Percentiles rank a stretch among this genome's conserved stretches.
Evolutionary conservation across 2,329 filamentous ascomycete genomes (phyloP).

Genomic region (Tolypocladium tundrense): DNA sequence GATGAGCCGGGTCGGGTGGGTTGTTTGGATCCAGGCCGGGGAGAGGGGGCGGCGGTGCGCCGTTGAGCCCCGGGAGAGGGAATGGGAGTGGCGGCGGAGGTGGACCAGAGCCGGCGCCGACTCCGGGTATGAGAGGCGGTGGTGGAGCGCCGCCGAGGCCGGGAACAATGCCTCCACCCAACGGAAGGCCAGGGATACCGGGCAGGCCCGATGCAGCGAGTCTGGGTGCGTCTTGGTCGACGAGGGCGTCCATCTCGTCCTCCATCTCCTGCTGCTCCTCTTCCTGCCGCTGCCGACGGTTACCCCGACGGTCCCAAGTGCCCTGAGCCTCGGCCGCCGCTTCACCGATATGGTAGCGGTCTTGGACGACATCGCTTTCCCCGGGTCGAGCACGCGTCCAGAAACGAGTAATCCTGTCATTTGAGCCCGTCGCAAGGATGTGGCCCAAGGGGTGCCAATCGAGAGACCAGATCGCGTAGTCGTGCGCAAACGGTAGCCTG

Average conservation of each 20-base stretch:
- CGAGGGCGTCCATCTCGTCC: constrained; percentile 84
- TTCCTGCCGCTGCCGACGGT: constrained; percentile 70
- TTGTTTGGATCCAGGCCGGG: constrained; percentile 49
- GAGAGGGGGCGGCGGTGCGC: constrained; percentile 37
- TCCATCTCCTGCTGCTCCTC: constrained; percentile 91
- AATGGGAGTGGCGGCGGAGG: constrained; percentile 41
- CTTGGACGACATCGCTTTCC: constrained; percentile 74
- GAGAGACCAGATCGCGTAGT: constrained; percentile 93
- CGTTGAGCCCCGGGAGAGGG: constrained; percentile 38
- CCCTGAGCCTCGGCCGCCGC: constrained; percentile 86
- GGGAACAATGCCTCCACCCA: constrained; percentile 26
- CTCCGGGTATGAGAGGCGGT: constrained; percentile 37
- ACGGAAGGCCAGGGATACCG: constrained; percentile 50
- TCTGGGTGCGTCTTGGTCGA: constrained; percentile 71
- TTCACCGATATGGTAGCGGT: constrained; percentile 92
- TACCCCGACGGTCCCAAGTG: constrained; percentile 79
- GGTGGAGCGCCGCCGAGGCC: constrained; percentile 30
- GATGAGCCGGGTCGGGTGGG: constrained; percentile 49
- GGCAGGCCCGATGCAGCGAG: constrained; percentile 35
- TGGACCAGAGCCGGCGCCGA: constrained; percentile 30
- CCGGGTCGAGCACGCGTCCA: constrained; percentile 89
- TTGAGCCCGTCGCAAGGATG: constrained; percentile 88
- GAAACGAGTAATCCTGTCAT: constrained; percentile 93
- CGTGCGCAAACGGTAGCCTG: constrained; percentile 76
- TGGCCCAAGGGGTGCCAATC: constrained; percentile 97